Conservation (phyloP, 2,329 filamentous ascomycete genomes). For the Cladosporium velox region DNA sequence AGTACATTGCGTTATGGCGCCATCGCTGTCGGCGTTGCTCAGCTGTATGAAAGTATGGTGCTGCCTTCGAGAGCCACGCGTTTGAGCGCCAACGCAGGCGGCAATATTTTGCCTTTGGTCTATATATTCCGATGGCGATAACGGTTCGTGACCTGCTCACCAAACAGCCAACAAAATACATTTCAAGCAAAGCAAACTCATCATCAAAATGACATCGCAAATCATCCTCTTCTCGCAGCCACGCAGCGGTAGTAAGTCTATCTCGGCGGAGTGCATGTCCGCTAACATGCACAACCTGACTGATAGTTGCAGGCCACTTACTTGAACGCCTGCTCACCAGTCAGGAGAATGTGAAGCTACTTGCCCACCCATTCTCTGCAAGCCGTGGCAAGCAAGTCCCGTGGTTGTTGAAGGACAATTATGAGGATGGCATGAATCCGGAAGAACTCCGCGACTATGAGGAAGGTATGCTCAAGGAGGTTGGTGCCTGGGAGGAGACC, state of each 20-base stretch:
- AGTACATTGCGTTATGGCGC: not conserved
- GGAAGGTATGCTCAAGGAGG: not conserved
- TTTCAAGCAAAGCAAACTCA: not conserved
- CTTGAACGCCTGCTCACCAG: conserved; percentile 23
- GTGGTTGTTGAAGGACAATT: conserved; percentile 19
- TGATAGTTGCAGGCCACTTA: conserved; percentile 15
- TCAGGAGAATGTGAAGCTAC: conserved; percentile 16
- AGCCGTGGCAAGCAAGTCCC: conserved; percentile 22
- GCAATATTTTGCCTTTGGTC: not conserved
- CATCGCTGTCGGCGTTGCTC: not conserved
- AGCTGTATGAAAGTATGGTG: not conserved
- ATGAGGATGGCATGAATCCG: conserved; percentile 12
- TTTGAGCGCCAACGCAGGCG: not conserved
- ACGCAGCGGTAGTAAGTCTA: conserved; percentile 14
- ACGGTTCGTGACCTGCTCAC: not conserved
- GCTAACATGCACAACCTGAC: not conserved
- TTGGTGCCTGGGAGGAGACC: not conserved
- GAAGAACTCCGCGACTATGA: conserved; percentile 11
- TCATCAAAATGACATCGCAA: conserved; percentile 4
- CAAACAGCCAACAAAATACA: not conserved
- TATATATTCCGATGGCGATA: not conserved
- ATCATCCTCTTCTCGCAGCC: conserved; percentile 19
- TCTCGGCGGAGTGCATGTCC: not conserved
- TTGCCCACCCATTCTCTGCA: conserved; percentile 7
- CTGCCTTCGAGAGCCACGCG: conserved; percentile 3